Base-by-base conservation (phyloP, 2,329 filamentous ascomycete genomes). In the Paramyrothecium sp. region DNA sequence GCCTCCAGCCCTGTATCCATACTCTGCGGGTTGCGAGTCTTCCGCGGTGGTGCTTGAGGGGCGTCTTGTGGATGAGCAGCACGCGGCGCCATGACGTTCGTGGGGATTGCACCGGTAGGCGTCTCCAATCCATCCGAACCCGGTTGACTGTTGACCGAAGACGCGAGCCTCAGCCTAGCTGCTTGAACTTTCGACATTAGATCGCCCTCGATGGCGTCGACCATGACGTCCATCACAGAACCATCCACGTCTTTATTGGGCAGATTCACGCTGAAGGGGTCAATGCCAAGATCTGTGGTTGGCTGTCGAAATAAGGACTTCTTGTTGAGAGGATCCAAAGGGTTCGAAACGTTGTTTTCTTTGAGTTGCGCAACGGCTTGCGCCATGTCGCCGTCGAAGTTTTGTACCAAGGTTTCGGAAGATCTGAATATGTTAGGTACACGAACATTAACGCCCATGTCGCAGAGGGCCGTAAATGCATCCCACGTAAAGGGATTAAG, bases 401-500 rank as follows among this genome's bases (percentile, higher is more conserved):
- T 75, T 44, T 79, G 78, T 34, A 81, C 62, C 38, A 86, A 70
- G 8, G 70, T 60, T 20, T 86, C 82, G 59, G 83, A 91, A 65
- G 89, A 77, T 69, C 88, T 92, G 77, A 97, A 99, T 60, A 97
- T 90, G 67, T 96, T 97, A 23, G 88, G 84, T 11, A 95, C 87
- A 56, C 90, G 87, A 55, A 98, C 82, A 63, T 87, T 88, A 49
- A 92, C 89, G 3, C 91, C 91, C 87, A 85, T 91, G 69, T 97
- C 92, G 70, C 93, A 97, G 8, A 99, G 82, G 17, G 86, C 89
- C 21, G 89, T 87, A 67, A 98, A 98, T 0, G 94, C 93, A 78
- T 99, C 95, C 95, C 95, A 99, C 85, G 97, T 95, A 73, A 98
- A 94, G 2, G 95, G 93, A 68, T 98, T 99, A 55, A 88, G 73